Percentiles rank a stretch among this genome's conserved stretches.
phyloP scores from a whole-genome alignment of 2,329 filamentous ascomycete species.

The Clonostachys solani region DNA sequence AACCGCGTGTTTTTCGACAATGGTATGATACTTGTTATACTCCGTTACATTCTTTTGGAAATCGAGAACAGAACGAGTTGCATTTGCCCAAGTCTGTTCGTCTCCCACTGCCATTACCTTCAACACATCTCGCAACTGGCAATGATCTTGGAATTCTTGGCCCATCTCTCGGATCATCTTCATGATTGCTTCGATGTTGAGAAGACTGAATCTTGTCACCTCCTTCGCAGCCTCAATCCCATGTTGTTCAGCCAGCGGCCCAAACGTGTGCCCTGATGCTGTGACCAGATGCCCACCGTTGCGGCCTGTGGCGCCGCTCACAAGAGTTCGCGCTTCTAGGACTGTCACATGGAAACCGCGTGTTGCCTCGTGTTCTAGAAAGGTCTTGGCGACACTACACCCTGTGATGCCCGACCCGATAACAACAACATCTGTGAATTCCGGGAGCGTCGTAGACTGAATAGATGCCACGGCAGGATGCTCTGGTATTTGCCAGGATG shows the following conservation, averaged over 20 bases:
- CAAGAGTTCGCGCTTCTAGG: constrained; percentile 17
- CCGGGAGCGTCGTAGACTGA: constrained; percentile 13
- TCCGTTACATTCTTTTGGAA: constrained; percentile 4
- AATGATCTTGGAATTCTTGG: constrained; percentile 5
- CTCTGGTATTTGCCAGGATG: constrained; percentile 16
- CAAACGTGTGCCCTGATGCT: constrained; percentile 31
- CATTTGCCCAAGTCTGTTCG: constrained; percentile 4
- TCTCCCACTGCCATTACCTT: constrained; percentile 3
- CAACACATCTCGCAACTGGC: constrained; percentile 9
- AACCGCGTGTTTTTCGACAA: constrained; percentile 8
- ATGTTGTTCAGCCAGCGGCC: constrained; percentile 5
- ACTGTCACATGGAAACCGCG: constrained; percentile 10
- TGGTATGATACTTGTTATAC: constrained; percentile 7
- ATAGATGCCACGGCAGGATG: constrained; percentile 12
- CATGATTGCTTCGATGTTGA: background rate
- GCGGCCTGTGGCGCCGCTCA: constrained; percentile 20
- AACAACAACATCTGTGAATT: constrained; percentile 12
- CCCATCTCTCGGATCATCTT: constrained; percentile 9
- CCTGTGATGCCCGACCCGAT: constrained; percentile 23
- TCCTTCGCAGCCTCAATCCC: background rate
- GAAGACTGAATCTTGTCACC: background rate
- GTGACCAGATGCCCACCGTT: constrained; percentile 20
- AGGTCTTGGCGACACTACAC: constrained; percentile 15
- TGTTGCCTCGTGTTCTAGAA: constrained; percentile 10
- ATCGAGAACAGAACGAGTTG: too few relatives aligned